phyloP scores from a whole-genome alignment of 108 stramenopile species.

The Poteriospumella lacustris region DNA sequence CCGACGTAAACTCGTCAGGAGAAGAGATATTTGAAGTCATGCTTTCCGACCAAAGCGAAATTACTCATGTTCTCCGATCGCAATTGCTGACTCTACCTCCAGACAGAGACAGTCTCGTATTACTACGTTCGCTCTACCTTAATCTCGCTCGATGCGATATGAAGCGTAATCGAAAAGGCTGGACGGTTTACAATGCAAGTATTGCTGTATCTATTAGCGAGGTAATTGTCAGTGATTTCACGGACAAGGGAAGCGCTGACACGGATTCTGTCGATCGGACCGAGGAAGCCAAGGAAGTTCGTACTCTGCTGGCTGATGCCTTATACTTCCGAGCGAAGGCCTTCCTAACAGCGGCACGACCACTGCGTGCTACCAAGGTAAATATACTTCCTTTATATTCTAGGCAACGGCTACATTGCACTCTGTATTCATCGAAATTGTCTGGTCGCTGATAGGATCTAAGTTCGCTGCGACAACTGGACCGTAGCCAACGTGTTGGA shows the following conservation, averaged over 20 bases:
- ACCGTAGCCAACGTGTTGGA: neutral
- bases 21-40: no score
- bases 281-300: neutral
- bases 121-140: neutral
- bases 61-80: no score
- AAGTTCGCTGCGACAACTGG: neutral
- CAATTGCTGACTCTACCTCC: no score
- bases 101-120: no score
- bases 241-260: no score
- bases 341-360: neutral
- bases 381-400: neutral
- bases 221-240: no score
- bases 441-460: neutral
- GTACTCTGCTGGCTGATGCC: neutral
- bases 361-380: neutral
- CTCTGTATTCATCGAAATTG: neutral
- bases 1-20: no score
- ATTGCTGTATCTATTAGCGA: neutral
- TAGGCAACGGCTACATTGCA: neutral
- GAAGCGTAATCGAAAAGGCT: neutral
- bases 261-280: no score
- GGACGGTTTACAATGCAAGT: neutral
- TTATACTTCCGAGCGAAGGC: neutral
- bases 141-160: neutral
- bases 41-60: no score